Evolutionary conservation across 1,139 yeast genomes (phyloP).

Genomic region (Scheffersomyces segobiensis): DNA sequence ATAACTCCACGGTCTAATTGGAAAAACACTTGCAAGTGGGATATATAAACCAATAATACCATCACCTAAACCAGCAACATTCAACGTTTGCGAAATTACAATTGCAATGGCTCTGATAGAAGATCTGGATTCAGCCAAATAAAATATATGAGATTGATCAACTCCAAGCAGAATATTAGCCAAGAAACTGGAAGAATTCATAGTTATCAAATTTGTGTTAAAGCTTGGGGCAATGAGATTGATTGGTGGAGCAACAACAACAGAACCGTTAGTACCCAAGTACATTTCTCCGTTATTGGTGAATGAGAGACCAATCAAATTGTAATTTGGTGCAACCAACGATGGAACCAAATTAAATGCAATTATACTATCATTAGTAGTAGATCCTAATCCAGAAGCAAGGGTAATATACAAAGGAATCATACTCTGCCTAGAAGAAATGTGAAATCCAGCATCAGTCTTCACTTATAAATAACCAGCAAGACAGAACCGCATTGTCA

Average conservation of each 20-base stretch:
- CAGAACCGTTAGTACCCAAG: slow-evolving; percentile 4
- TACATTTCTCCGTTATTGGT: slow-evolving; percentile 11
- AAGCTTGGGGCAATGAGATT: slow-evolving; percentile 12
- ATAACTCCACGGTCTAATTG: slow-evolving; percentile 13
- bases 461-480: slow-evolving; percentile 22
- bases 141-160: slow-evolving; percentile 15
- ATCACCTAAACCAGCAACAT: slow-evolving; percentile 10
- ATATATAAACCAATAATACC: slow-evolving; percentile 5
- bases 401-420: slow-evolving; percentile 9
- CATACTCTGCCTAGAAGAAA: slow-evolving; percentile 11
- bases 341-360: slow-evolving; percentile 13
- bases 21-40: neutral
- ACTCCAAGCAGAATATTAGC: slow-evolving; percentile 12
- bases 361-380: slow-evolving; percentile 13
- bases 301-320: slow-evolving; percentile 8
- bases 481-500: slow-evolving; percentile 25
- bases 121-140: slow-evolving; percentile 15
- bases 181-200: slow-evolving; percentile 15
- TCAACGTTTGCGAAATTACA: slow-evolving; percentile 3
- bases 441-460: slow-evolving; percentile 27
- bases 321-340: slow-evolving; percentile 10
- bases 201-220: slow-evolving; percentile 17
- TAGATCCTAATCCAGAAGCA: slow-evolving; percentile 7
- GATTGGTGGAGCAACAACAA: slow-evolving; percentile 13
- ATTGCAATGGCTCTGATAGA: slow-evolving; percentile 16